A percentile compares a stretch with the other conserved stretches of the same genome.
Conservation (phyloP, 192 early-diverging fungal genomes). For the Gamsiella multidivaricata region DNA sequence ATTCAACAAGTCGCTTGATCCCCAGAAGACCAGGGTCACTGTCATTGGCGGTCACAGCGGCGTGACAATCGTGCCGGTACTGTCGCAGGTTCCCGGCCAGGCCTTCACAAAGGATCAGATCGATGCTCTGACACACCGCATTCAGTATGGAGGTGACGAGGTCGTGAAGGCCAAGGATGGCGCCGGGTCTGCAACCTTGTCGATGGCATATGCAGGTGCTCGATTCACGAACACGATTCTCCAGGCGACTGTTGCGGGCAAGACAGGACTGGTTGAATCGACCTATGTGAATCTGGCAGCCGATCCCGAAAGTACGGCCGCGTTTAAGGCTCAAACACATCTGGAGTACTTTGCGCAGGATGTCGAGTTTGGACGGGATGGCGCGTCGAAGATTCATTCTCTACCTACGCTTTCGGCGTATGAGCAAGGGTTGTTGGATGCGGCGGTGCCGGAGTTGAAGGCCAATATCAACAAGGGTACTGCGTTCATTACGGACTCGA, state of each 20-base stretch:
- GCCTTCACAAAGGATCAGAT: slow-evolving; percentile 82
- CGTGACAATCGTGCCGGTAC: slow-evolving; percentile 91
- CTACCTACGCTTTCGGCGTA: slow-evolving; percentile 75
- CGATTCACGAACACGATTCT: slow-evolving; percentile 88
- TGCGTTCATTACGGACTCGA: slow-evolving; percentile 67
- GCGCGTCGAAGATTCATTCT: slow-evolving; percentile 85
- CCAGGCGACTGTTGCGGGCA: slow-evolving; percentile 69
- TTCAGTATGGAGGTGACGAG: slow-evolving; percentile 98
- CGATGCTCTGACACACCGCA: slow-evolving; percentile 88
- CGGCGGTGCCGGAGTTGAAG: slow-evolving; percentile 83
- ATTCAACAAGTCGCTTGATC: slow-evolving; percentile 74
- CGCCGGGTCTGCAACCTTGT: slow-evolving; percentile 86
- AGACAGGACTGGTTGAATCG: slow-evolving; percentile 84
- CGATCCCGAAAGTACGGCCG: slow-evolving; percentile 33
- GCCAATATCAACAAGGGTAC: slow-evolving; percentile 90
- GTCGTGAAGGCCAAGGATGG: slow-evolving; percentile 96
- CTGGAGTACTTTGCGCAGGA: slow-evolving; percentile 79
- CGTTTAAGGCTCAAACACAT: slow-evolving; percentile 28
- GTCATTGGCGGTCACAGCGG: slow-evolving; percentile 96
- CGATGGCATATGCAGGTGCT: slow-evolving; percentile 87
- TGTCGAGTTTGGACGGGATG: slow-evolving; percentile 77
- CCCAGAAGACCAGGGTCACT: slow-evolving; percentile 74
- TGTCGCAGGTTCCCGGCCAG: slow-evolving; percentile 76
- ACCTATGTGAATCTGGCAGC: slow-evolving; percentile 79
- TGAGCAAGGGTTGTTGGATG: slow-evolving; percentile 81